Percentiles rank a stretch among this genome's conserved stretches.
Conservation (phyloP, 1,284 basidiomycete genomes). For the Kalmanozyma brasiliensis region DNA sequence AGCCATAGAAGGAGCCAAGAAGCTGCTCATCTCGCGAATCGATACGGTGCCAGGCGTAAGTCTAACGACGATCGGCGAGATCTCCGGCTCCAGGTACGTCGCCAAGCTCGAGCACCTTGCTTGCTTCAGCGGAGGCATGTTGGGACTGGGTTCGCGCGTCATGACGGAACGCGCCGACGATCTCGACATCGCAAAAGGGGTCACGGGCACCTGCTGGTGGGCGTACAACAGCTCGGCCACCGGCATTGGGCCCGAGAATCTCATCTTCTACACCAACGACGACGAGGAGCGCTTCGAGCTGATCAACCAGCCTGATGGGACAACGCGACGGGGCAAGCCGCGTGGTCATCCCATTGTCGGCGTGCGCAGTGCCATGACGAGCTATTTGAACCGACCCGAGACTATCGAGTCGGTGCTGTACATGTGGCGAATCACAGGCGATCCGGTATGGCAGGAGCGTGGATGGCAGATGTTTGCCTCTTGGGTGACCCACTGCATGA, state of each 20-base stretch:
- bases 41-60: conserved; percentile 69
- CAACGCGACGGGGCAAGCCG: conserved; percentile 41
- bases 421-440: conserved; percentile 73
- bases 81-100: conserved; percentile 21
- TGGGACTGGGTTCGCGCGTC: conserved; percentile 71
- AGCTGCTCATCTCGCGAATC: conserved; percentile 69
- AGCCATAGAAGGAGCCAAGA: conserved; percentile 70
- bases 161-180: conserved; percentile 69
- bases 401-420: conserved; percentile 73
- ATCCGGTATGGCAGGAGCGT: conserved; percentile 71
- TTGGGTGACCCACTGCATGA: conserved; percentile 70
- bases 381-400: conserved; percentile 70
- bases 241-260: conserved; percentile 64
- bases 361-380: conserved; percentile 42
- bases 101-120: conserved; percentile 69
- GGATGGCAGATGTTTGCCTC: conserved; percentile 74
- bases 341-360: conserved; percentile 63
- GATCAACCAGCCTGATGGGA: conserved; percentile 41
- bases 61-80: conserved; percentile 64
- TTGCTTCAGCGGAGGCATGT: conserved; percentile 73
- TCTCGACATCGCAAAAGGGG: conserved; percentile 67
- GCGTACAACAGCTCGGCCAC: conserved; percentile 67
- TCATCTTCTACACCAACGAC: conserved; percentile 53
- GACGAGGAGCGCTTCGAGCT: conserved; percentile 57
- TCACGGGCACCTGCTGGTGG: conserved; percentile 73